phyloP scores from a whole-genome alignment of 441 rosid species.

The Melastoma candidum region DNA sequence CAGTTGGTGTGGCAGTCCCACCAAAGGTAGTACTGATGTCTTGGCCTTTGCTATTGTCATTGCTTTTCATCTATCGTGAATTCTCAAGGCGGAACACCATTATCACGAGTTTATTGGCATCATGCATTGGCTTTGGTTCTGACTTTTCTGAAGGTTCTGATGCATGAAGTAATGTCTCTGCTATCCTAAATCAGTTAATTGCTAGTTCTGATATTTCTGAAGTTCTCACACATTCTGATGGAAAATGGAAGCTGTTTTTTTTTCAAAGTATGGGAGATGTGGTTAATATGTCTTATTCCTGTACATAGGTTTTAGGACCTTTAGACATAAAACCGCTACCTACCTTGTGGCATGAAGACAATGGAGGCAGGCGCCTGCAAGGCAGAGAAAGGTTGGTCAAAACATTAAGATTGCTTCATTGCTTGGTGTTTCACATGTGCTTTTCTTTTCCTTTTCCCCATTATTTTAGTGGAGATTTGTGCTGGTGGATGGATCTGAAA shows the following conservation, averaged over 20 bases:
- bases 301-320: slow-evolving; percentile 55
- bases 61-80: slow-evolving; percentile 2
- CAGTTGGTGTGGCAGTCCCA: slow-evolving; percentile 56
- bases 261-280: slow-evolving; percentile 1
- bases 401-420: not conserved
- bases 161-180: too few relatives aligned
- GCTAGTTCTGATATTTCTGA: too few relatives aligned
- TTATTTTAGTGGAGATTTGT: not conserved
- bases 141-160: too few relatives aligned
- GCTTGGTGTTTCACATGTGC: not conserved
- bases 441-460: not conserved
- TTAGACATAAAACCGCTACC: slow-evolving; percentile 80
- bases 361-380: slow-evolving; percentile 56
- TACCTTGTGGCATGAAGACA: slow-evolving; percentile 86
- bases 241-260: not conserved
- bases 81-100: not conserved
- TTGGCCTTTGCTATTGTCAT: slow-evolving; percentile 3
- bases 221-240: too few relatives aligned
- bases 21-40: slow-evolving; percentile 45
- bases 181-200: too few relatives aligned
- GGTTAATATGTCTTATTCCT: not conserved
- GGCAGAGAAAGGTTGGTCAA: slow-evolving; percentile 64
- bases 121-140: too few relatives aligned
- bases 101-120: not conserved
- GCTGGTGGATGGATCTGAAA: too few relatives aligned